A percentile compares a stretch with the other conserved stretches of the same genome.
These are phyloP conservation scores for Dothiorella sarmentorum DNA, from an alignment of 2,329 filamentous ascomycete species.

Conservation along the genomic window DNA sequence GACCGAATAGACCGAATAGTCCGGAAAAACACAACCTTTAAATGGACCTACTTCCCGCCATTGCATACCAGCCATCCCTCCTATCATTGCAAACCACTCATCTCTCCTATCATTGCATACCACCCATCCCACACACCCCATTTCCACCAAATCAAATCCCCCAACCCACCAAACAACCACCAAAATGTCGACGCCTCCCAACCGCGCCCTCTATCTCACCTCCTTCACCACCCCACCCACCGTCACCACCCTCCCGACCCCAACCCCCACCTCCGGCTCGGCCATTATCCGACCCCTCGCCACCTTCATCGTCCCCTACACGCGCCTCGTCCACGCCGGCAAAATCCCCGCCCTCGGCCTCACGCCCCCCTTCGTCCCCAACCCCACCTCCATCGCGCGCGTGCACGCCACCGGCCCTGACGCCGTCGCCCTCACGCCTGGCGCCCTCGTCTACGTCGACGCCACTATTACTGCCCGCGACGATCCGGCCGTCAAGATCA, in stretches of 20 bases:
- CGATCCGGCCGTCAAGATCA: constrained; percentile 27
- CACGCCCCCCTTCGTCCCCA: constrained; percentile 33
- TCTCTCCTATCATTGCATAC: no score
- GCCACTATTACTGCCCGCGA: constrained; percentile 38
- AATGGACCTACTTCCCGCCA: no score
- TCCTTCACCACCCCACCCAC: background rate
- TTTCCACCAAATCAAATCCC: no score
- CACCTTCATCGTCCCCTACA: background rate
- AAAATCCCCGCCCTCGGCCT: constrained; percentile 32
- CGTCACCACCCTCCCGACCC: no score
- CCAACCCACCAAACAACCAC: no score
- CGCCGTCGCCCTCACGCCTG: constrained; percentile 33
- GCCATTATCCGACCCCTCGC: background rate
- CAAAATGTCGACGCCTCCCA: no score
- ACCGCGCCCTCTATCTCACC: background rate
- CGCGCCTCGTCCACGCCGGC: constrained; percentile 22
- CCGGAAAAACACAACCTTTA: no score
- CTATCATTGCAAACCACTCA: no score
- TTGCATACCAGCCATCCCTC: no score
- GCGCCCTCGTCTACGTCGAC: constrained; percentile 41
- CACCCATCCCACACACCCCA: no score
- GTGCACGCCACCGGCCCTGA: constrained; percentile 38
- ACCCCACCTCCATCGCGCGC: constrained; percentile 37
- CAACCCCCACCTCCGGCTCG: background rate
- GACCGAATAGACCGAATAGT: no score